Evolutionary conservation across 495 filamentous ascomycete genomes (phyloP).

Genomic region (Penicillium egyptiacum): DNA sequence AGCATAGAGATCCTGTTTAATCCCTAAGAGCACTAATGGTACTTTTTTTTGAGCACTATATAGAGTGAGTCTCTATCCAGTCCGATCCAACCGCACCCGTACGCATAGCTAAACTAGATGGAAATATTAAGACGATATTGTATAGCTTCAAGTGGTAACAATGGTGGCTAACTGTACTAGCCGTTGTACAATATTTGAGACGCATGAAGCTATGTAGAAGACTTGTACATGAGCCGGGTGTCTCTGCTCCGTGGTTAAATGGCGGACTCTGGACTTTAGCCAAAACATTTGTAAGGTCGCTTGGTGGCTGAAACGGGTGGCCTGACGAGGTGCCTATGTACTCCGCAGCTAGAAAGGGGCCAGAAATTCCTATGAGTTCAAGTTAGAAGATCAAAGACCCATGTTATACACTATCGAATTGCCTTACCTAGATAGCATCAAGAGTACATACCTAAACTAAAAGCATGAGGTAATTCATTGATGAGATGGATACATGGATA

Average conservation of each 20-base stretch:
- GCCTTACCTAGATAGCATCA: background rate
- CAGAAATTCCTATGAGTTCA: background rate
- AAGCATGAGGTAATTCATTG: background rate
- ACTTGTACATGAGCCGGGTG: no score
- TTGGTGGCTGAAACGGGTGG: no score
- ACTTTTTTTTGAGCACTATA: background rate
- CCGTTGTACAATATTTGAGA: no score
- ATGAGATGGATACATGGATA: background rate
- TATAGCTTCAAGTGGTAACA: background rate
- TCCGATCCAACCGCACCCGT: background rate
- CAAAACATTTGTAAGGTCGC: no score
- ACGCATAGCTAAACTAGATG: no score
- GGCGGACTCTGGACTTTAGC: no score
- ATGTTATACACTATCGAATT: background rate
- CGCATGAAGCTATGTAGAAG: no score
- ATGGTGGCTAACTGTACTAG: background rate
- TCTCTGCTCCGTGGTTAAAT: no score
- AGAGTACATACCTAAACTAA: background rate
- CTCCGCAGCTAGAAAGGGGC: background rate
- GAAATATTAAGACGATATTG: background rate
- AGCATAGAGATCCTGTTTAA: no score
- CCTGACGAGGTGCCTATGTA: background rate
- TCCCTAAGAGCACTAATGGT: background rate
- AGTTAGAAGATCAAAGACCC: background rate
- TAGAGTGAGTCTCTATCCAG: background rate